Evolutionary conservation across 192 early-diverging fungal genomes (phyloP), one percentile per base, ranked within the genome.

Genomic region (Backusella westeae): DNA sequence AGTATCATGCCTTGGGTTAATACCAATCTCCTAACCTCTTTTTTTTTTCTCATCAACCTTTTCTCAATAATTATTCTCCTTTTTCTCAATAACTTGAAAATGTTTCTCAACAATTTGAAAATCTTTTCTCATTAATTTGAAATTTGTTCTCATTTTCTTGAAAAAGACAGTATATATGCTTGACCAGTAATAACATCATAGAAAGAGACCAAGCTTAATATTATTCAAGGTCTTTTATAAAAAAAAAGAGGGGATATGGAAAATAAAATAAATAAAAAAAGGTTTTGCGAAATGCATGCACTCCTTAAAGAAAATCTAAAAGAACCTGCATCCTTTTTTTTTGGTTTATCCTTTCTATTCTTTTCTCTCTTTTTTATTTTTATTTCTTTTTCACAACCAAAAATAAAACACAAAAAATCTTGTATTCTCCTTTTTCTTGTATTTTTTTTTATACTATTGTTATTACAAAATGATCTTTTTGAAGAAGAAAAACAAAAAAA

Each of bases 251-350:
- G 21, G 19, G 19, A 32, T 32, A 32, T n/a, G 9, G 3, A 26
- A 26, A 59, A 59, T 0, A 26, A 14, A 26, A 14, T 0, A 59
- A 26, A 26, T 17, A 21, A 53, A 53, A 53, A 53, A 56, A 56
- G 21, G 56, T 59, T 53, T 59, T 21, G 56, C 17, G 6, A 63
- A 29, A 63, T 63, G 56, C 56, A 63, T 63, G 56, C 56, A 63
- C 56, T 63, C 56, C 56, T 29, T 63, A 63, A 63, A 63, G 56
- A 63, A 12, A 63, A 63, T 63, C 56, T 63, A 29, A 63, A 63
- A 63, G 56, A 63, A 63, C 56, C 56, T 63, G 56, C 56, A 63
- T 63, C 56, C 12, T 29, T 56, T 63, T 29, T 63, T 63, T 63
- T 63, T 63, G 10, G 19, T 63, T 63, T 63, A 29, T 29, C 9